These are phyloP conservation scores for Blastobotrys elegans DNA, from an alignment of 1,139 yeast genomes.

Conservation along the genomic window DNA sequence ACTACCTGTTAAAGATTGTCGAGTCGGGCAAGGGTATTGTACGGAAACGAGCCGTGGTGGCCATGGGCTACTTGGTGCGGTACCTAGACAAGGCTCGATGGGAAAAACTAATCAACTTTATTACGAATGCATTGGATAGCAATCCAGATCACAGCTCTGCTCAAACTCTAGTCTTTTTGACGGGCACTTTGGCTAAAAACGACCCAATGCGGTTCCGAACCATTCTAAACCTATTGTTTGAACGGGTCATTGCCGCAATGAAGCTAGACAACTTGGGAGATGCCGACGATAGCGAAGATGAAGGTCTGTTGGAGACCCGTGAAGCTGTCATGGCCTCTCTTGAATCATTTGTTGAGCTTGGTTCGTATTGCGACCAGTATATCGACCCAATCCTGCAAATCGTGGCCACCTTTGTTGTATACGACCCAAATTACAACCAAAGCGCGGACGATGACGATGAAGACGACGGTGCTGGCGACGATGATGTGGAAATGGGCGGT, in stretches of 20 bases:
- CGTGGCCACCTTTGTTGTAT: conserved; percentile 43
- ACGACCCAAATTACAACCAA: conserved; percentile 51
- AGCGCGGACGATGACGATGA: conserved; percentile 29
- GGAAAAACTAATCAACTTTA: conserved; percentile 24
- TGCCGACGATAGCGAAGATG: conserved; percentile 17
- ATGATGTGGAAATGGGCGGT: conserved; percentile 30
- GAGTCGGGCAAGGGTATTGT: conserved; percentile 28
- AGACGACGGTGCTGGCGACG: conserved; percentile 32
- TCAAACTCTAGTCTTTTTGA: conserved; percentile 24
- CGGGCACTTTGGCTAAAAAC: conserved; percentile 29
- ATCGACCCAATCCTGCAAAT: conserved; percentile 35
- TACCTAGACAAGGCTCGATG: conserved; percentile 33
- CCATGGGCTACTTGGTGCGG: conserved; percentile 46
- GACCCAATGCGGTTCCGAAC: conserved; percentile 28
- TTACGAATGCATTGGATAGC: conserved; percentile 21
- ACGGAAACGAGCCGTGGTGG: conserved; percentile 44
- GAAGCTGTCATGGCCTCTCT: conserved; percentile 33
- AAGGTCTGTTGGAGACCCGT: conserved; percentile 28
- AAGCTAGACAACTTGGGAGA: conserved; percentile 17
- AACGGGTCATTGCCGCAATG: conserved; percentile 24
- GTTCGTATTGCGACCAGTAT: conserved; percentile 28
- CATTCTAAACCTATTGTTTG: conserved; percentile 22
- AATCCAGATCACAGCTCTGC: conserved; percentile 14
- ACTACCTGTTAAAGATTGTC: conserved; percentile 24
- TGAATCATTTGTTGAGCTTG: conserved; percentile 28